Conservation (phyloP, 805 yeast species). For the Ogataea trehaloabstinens region DNA sequence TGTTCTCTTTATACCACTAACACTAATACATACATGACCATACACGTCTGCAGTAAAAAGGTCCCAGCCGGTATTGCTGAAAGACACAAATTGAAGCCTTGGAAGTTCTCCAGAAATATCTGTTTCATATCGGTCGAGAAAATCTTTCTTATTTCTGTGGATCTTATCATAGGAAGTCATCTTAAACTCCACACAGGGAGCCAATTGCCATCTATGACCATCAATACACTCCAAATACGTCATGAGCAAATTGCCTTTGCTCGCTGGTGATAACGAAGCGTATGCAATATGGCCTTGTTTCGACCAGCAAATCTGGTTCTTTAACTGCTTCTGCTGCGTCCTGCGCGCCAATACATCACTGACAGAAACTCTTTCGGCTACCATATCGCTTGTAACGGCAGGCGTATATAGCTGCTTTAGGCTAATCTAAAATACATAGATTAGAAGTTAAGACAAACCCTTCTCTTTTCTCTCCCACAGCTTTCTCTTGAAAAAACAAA, state of each 20-base stretch:
- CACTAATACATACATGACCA: conserved; percentile 62
- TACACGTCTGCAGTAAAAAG: conserved; percentile 72
- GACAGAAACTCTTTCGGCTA: too few relatives aligned
- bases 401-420: too few relatives aligned
- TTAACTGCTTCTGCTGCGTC: conserved; percentile 16
- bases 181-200: conserved; percentile 45
- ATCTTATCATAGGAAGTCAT: conserved; percentile 16
- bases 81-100: conserved; percentile 44
- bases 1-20: conserved; percentile 46
- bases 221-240: conserved; percentile 72
- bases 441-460: too few relatives aligned
- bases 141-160: conserved; percentile 20
- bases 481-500: too few relatives aligned
- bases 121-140: conserved; percentile 7
- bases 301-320: conserved; percentile 62
- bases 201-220: conserved; percentile 78
- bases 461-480: too few relatives aligned
- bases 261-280: conserved; percentile 31
- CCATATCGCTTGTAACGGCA: too few relatives aligned
- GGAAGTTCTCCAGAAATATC: conserved; percentile 16
- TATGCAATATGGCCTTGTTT: conserved; percentile 82
- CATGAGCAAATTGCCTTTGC: conserved; percentile 44
- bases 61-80: conserved; percentile 81
- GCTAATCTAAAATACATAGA: too few relatives aligned
- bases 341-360: conserved; percentile 26